Evolutionary conservation across 1,284 basidiomycete species (phyloP).

Genomic region (Moniliophthora roreri): DNA sequence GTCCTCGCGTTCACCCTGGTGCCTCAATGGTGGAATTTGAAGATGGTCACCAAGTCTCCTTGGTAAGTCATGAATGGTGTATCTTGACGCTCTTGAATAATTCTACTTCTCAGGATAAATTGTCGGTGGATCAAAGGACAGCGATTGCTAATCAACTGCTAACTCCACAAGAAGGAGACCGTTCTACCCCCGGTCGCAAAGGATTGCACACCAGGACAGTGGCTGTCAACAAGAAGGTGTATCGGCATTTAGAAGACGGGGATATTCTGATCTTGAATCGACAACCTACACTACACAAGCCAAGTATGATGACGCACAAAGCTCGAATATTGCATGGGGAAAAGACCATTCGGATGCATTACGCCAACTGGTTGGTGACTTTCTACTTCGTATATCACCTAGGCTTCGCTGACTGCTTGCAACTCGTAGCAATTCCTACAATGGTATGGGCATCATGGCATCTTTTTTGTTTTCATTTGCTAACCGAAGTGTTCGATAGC

Average conservation of each 20-base stretch:
- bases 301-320: slow-evolving; percentile 99
- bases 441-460: slow-evolving; percentile 57
- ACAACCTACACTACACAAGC: slow-evolving; percentile 98
- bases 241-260: slow-evolving; percentile 92
- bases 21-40: slow-evolving; percentile 95
- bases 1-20: slow-evolving; percentile 89
- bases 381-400: background rate
- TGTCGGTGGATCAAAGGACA: slow-evolving; percentile 85
- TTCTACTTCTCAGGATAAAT: slow-evolving; percentile 65
- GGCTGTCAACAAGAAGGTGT: slow-evolving; percentile 95
- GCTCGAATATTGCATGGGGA: slow-evolving; percentile 93
- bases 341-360: slow-evolving; percentile 99
- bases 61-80: slow-evolving; percentile 48
- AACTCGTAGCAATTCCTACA: slow-evolving; percentile 87
- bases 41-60: slow-evolving; percentile 83
- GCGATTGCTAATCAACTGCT: slow-evolving; percentile 97
- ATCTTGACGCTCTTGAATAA: background rate
- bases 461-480: slow-evolving; percentile 5
- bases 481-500: slow-evolving; percentile 46
- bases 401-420: slow-evolving; percentile 10
- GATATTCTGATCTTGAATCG: slow-evolving; percentile 97
- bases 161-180: slow-evolving; percentile 83
- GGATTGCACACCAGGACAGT: slow-evolving; percentile 72
- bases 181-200: slow-evolving; percentile 43
- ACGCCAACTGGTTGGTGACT: slow-evolving; percentile 87